A percentile compares a stretch with the other conserved stretches of the same genome.
Conservation (phyloP, 495 filamentous ascomycete species). For the Penicillium salamii region DNA sequence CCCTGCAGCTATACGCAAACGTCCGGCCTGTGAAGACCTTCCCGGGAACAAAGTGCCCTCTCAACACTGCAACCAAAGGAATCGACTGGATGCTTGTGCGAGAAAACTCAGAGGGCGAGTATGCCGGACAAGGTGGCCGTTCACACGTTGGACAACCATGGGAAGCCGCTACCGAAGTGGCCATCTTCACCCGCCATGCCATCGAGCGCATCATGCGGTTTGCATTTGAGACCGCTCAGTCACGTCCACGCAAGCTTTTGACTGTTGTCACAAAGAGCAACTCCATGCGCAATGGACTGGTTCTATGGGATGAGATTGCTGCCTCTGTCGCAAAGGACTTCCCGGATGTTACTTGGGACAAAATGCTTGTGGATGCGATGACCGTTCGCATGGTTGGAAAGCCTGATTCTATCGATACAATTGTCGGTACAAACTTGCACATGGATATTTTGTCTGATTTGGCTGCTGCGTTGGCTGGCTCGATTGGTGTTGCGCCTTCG, state of each 20-base stretch:
- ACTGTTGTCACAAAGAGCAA: slow-evolving; percentile 54
- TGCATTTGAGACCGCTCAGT: slow-evolving; percentile 44
- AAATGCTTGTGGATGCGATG: slow-evolving; percentile 54
- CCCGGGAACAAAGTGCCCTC: slow-evolving; percentile 41
- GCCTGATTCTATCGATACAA: slow-evolving; percentile 46
- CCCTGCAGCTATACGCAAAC: slow-evolving; percentile 51
- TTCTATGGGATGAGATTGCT: slow-evolving; percentile 49
- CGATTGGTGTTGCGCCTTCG: slow-evolving; percentile 50
- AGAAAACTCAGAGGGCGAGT: slow-evolving; percentile 52
- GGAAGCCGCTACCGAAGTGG: slow-evolving; percentile 47
- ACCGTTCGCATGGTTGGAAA: slow-evolving; percentile 48
- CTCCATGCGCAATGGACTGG: slow-evolving; percentile 49
- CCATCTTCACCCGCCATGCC: slow-evolving; percentile 47
- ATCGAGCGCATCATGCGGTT: slow-evolving; percentile 49
- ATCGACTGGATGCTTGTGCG: slow-evolving; percentile 51
- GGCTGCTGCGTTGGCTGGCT: slow-evolving; percentile 47
- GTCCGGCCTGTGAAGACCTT: slow-evolving; percentile 46
- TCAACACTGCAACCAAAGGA: slow-evolving; percentile 30
- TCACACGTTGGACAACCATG: slow-evolving; percentile 40
- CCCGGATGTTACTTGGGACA: slow-evolving; percentile 47
- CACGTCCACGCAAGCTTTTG: slow-evolving; percentile 37
- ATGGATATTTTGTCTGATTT: slow-evolving; percentile 52
- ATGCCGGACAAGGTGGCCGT: slow-evolving; percentile 48
- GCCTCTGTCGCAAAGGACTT: slow-evolving; percentile 37
- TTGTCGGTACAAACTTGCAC: slow-evolving; percentile 51